Evolutionary conservation across 176 grass and related monocot genomes (phyloP).

Genomic region (Aegilops speltoides): DNA sequence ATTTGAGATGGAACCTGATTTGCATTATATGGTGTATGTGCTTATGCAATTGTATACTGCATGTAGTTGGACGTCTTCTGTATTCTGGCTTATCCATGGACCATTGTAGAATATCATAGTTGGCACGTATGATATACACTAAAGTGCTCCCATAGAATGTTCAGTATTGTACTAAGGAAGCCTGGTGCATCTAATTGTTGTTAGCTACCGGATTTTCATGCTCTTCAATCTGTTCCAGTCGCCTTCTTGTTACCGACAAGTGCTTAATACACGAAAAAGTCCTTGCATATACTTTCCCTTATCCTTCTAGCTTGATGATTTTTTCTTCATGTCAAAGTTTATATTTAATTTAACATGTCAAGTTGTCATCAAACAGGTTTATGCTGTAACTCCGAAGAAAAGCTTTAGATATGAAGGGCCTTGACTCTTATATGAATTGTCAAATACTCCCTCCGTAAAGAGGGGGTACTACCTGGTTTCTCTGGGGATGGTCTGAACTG

Average conservation of each 20-base stretch:
- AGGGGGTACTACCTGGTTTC: slow-evolving; percentile 31
- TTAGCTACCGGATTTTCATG: background rate
- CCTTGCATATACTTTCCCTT: background rate
- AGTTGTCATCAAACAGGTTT: slow-evolving; percentile 18
- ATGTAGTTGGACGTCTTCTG: background rate
- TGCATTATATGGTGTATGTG: background rate
- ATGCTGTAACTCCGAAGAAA: slow-evolving; percentile 32
- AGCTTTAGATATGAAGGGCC: slow-evolving; percentile 41
- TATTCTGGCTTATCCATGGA: background rate
- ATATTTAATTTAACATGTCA: background rate
- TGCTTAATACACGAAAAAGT: background rate
- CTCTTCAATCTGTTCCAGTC: background rate
- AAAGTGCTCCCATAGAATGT: background rate
- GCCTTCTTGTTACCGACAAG: background rate
- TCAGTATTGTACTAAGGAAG: background rate
- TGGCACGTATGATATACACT: background rate
- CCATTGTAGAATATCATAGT: background rate
- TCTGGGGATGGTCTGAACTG: slow-evolving; percentile 15
- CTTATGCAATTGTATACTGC: background rate
- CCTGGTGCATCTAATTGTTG: background rate
- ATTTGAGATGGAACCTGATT: background rate
- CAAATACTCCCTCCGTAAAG: background rate
- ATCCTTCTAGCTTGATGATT: slow-evolving; percentile 2
- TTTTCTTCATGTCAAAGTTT: background rate
- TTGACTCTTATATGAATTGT: slow-evolving; percentile 53